Percentiles rank a stretch among this genome's conserved stretches.
These are phyloP conservation scores for Fraxinus paxiana DNA, from an alignment of 305 asterid genomes.

Conservation along the genomic window DNA sequence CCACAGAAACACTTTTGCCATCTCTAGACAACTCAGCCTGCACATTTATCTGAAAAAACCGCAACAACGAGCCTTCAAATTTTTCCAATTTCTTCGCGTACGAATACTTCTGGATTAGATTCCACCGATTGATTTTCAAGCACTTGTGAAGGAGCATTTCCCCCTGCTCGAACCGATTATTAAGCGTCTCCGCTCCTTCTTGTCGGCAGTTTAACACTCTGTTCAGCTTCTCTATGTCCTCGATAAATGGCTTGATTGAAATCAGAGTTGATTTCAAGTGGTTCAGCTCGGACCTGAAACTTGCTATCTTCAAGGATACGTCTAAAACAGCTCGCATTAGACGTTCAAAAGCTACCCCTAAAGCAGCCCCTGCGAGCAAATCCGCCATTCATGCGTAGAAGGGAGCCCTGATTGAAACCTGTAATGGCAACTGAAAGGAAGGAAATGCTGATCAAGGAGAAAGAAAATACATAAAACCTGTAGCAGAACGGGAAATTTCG, in stretches of 20 bases:
- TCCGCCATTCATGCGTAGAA: conserved; percentile 12
- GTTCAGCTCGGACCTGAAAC: conserved; percentile 26
- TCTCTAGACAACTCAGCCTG: conserved; percentile 20
- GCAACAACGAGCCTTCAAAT: conserved; percentile 12
- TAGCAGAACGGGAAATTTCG: not conserved
- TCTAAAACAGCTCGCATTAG: conserved; percentile 19
- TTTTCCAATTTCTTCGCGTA: conserved; percentile 20
- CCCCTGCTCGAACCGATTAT: conserved; percentile 15
- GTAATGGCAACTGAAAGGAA: not conserved
- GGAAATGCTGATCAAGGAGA: not conserved
- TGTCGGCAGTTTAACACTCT: conserved; percentile 14
- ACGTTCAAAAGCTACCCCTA: conserved; percentile 30
- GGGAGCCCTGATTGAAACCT: not conserved
- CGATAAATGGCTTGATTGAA: conserved; percentile 15
- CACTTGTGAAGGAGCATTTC: conserved; percentile 28
- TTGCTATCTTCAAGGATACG: conserved; percentile 9
- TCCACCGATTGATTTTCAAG: conserved; percentile 14
- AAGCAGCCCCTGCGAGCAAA: conserved; percentile 24
- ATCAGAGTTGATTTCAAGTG: conserved; percentile 18
- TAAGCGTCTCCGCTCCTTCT: conserved; percentile 17
- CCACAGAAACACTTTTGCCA: conserved; percentile 7
- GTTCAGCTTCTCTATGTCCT: conserved; percentile 35
- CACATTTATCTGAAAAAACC: conserved; percentile 24
- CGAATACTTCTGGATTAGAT: conserved; percentile 4
- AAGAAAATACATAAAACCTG: not conserved